Evolutionary conservation across 345 rosid species (phyloP).

Genomic region (Anacardium occidentale): DNA sequence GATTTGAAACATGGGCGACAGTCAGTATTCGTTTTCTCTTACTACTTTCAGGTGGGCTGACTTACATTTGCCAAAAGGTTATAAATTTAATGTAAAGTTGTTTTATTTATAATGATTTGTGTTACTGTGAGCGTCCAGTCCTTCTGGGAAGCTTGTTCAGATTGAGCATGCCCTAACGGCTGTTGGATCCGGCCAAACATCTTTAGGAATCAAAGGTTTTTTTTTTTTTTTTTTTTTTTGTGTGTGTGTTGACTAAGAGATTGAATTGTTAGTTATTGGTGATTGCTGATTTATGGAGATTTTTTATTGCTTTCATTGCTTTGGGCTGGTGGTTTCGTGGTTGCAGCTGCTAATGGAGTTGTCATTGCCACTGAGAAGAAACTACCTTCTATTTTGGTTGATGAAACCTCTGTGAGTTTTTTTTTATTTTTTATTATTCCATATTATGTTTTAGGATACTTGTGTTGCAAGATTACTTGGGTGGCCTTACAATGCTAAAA

Average conservation of each 20-base stretch:
- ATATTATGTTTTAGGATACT: no score
- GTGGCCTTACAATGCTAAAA: no score
- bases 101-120: not conserved
- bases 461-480: no score
- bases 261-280: not conserved
- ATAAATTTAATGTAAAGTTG: not conserved
- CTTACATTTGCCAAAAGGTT: not conserved
- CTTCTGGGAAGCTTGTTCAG: slow-evolving; percentile 98
- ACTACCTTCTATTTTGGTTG: slow-evolving; percentile 87
- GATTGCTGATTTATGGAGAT: not conserved
- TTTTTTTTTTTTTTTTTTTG: slow-evolving; percentile 9
- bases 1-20: slow-evolving; percentile 66
- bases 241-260: no score
- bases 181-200: slow-evolving; percentile 94
- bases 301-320: not conserved
- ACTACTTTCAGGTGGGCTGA: slow-evolving; percentile 78
- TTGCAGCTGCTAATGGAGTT: slow-evolving; percentile 91
- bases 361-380: slow-evolving; percentile 94
- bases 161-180: slow-evolving; percentile 94
- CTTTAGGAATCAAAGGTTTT: slow-evolving; percentile 86
- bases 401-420: slow-evolving; percentile 75
- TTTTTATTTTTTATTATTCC: no score
- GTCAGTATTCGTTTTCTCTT: slow-evolving; percentile 93
- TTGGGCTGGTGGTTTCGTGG: not conserved
- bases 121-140: slow-evolving; percentile 41